Conservation (phyloP, 2,329 filamentous ascomycete species). For the Colletotrichum trifolii region DNA sequence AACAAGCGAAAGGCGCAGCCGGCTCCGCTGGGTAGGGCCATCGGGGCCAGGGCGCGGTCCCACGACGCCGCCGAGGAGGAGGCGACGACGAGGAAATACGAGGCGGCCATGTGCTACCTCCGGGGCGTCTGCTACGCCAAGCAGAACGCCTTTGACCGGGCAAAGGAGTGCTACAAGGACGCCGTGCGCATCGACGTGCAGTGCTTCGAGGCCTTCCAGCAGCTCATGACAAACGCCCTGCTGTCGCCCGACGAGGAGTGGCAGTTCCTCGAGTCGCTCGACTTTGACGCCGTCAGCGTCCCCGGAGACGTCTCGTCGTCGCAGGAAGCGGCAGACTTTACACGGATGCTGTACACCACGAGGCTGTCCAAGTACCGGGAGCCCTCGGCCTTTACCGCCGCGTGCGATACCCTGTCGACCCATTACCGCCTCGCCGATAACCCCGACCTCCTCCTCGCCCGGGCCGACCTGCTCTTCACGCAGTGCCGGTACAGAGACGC, state of each 20-base stretch:
- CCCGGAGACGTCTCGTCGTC: slow-evolving; percentile 73
- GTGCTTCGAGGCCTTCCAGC: slow-evolving; percentile 98
- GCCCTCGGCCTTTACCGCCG: slow-evolving; percentile 82
- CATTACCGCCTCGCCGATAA: slow-evolving; percentile 91
- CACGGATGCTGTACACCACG: slow-evolving; percentile 95
- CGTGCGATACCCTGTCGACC: slow-evolving; percentile 90
- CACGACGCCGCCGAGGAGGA: slow-evolving; percentile 69
- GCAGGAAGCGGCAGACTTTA: slow-evolving; percentile 92
- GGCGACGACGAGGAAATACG: slow-evolving; percentile 81
- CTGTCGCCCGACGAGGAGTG: slow-evolving; percentile 92
- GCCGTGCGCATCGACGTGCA: slow-evolving; percentile 96
- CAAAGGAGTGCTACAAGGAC: slow-evolving; percentile 98
- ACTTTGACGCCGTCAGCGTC: slow-evolving; percentile 86
- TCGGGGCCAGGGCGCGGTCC: slow-evolving; percentile 46
- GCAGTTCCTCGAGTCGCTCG: slow-evolving; percentile 85
- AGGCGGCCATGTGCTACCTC: slow-evolving; percentile 97
- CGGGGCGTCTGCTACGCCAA: slow-evolving; percentile 95
- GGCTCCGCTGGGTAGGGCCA: slow-evolving; percentile 55
- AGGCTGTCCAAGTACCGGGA: slow-evolving; percentile 95
- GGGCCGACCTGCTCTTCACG: slow-evolving; percentile 91
- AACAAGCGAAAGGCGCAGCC: slow-evolving; percentile 78
- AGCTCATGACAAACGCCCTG: slow-evolving; percentile 95
- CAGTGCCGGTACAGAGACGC: slow-evolving; percentile 94
- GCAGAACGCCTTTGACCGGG: slow-evolving; percentile 95
- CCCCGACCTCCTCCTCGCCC: slow-evolving; percentile 88